phyloP scores from a whole-genome alignment of 306 rosid species.

The Vigna unguiculata region DNA sequence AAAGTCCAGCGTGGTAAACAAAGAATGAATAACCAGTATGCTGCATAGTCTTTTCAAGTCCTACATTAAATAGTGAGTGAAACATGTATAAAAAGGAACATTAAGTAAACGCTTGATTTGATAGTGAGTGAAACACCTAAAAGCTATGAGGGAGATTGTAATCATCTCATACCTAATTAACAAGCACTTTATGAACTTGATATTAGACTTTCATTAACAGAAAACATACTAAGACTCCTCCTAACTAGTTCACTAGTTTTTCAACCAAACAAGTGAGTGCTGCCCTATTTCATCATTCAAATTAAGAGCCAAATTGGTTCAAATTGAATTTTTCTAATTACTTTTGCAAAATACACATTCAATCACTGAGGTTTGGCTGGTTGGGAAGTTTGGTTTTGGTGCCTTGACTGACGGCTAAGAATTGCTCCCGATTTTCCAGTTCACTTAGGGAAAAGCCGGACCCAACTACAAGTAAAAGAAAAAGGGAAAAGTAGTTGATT shows the following conservation, averaged over 20 bases:
- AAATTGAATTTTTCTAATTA: not conserved
- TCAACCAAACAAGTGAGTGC: not conserved
- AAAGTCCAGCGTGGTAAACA: not conserved
- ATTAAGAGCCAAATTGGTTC: not conserved
- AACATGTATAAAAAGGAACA: not conserved
- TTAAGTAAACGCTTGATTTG: not conserved
- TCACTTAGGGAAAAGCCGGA: not conserved
- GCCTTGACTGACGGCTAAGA: not conserved
- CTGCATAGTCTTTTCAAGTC: not conserved
- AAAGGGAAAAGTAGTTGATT: not conserved
- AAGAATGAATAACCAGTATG: not conserved
- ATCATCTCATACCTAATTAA: not conserved
- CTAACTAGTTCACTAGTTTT: not conserved
- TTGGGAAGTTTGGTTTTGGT: not conserved
- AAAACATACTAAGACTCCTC: not conserved
- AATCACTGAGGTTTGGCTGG: not conserved
- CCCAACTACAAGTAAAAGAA: not conserved
- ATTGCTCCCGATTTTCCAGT: not conserved
- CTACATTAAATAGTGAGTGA: not conserved
- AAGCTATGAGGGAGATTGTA: not conserved
- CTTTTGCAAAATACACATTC: not conserved
- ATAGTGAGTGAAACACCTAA: not conserved
- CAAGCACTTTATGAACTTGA: not conserved
- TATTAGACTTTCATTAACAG: not conserved
- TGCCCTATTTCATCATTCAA: not conserved